These are phyloP conservation scores for Penicillium nucicola DNA, from an alignment of 495 filamentous ascomycete species.

Conservation along the genomic window DNA sequence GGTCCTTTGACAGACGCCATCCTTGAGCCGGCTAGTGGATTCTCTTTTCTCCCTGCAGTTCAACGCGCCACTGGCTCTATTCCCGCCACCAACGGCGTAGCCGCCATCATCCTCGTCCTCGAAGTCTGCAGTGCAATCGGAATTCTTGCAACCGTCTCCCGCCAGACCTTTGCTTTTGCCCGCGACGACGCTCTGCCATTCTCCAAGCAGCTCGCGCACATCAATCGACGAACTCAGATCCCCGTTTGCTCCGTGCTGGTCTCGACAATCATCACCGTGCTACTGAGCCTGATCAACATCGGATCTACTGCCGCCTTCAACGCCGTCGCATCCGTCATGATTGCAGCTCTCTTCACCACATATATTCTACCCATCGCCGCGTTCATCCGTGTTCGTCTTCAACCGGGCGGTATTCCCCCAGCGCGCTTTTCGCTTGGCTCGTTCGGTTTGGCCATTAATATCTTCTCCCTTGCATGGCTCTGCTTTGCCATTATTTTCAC, in stretches of 20 bases:
- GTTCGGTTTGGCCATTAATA: slow-evolving; percentile 21
- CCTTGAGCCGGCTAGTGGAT: slow-evolving; percentile 31
- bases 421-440: slow-evolving; percentile 24
- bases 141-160: slow-evolving; percentile 38
- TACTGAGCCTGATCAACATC: slow-evolving; percentile 44
- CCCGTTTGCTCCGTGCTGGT: slow-evolving; percentile 52
- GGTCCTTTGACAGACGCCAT: slow-evolving; percentile 31
- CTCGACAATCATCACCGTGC: slow-evolving; percentile 45
- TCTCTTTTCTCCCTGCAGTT: slow-evolving; percentile 37
- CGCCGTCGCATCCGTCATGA: slow-evolving; percentile 39
- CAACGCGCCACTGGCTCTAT: slow-evolving; percentile 25
- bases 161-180: slow-evolving; percentile 51
- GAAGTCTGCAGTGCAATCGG: slow-evolving; percentile 40
- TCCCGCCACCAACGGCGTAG: slow-evolving; percentile 32
- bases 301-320: slow-evolving; percentile 47
- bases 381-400: slow-evolving; percentile 21
- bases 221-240: slow-evolving; percentile 43
- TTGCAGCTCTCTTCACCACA: slow-evolving; percentile 39
- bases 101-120: slow-evolving; percentile 37
- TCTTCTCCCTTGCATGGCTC: slow-evolving; percentile 24
- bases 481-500: slow-evolving; percentile 41
- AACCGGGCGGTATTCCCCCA: slow-evolving; percentile 21
- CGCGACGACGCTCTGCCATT: slow-evolving; percentile 47
- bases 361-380: slow-evolving; percentile 38
- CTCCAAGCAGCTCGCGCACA: slow-evolving; percentile 29